Base-by-base conservation (phyloP, 116 monocot species). In the Iris pallida region DNA sequence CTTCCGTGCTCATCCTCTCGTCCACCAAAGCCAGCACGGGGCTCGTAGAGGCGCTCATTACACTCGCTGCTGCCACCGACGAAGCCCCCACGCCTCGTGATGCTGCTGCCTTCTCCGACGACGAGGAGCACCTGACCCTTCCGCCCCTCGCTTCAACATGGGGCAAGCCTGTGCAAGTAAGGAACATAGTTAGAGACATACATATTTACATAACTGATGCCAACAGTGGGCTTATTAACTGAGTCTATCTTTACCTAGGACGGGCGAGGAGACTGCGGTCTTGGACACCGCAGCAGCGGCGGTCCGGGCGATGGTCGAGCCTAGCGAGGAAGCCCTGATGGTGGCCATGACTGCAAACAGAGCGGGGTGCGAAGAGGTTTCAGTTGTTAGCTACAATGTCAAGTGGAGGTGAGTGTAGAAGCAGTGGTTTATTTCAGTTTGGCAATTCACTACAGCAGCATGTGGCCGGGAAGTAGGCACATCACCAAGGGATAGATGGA, bases 1-100 rank as follows among this genome's bases (percentile, higher is more conserved):
- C 95, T 65, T 95, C 95, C 0, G 95, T 95, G 73, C 70, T 79
- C 88, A 95, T 73, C 78, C 95, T 72, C 73, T 95, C 95, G 60
- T 95, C 95, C 20, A 95, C 95, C 65, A 95, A 75, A 0, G 91
- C 95, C 57, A 95, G 59, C 55, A 75, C 86, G 11, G 95, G 95
- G 60, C 65, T 82, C 54, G 91, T 30, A 5, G 91, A 73, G 57
- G 91, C 76, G 53, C 55, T 65, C 15, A 69, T 68, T 78, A 79
- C 63, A 54, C 64, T 15, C 5, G 56, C 45, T 8, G 55, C 72
- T 5, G 65, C 65, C 49, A 51, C 13, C 20, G 48, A 20, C 65
- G 47, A 48, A 0, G 47, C 51, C 20, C 51, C 65, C 5, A 5
- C n/a, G 42, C 44, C 61, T 41, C 12, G 40, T 5, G 59, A 14